Evolutionary conservation across 2,329 filamentous ascomycete species (phyloP), one percentile per base, ranked within the genome.

Genomic region (Aspergillus caelatus): DNA sequence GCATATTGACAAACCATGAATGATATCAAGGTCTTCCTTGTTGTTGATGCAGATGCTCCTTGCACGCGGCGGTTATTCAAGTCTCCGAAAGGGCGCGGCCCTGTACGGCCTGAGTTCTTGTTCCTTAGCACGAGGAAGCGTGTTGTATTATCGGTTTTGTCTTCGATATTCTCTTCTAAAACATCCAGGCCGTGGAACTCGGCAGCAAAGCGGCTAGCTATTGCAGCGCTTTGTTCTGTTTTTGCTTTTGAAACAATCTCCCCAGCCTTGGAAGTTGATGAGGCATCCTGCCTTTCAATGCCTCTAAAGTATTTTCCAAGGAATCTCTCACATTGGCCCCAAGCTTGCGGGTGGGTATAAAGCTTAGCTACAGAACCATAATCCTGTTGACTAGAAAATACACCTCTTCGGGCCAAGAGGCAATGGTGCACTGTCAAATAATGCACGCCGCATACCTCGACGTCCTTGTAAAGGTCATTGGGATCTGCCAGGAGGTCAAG

Each of bases 281-380:
- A 91, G 50, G 92, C 90, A 74, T 98, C 94, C 64, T 94, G 86
- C 58, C 89, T 85, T 80, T 96, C 92, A n/a, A 90, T 84, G 52
- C 87, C 87, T 69, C 88, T 89, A 65, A 97, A 86, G 71, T 91
- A 83, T 32, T 83, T 81, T 10, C 84, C 82, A 30, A 97, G 85
- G 78, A 97, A 97, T 10, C 75, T 78, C 52, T 89, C 88, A 78
- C 94, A 97, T 80, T 99, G 95, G 30, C 93, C 93, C 83, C 95
- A 97, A 32, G 93, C 95, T 79, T 99, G 95, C 11, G 94, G 94
- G 78, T 99, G 95, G 28, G 92, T 95, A 81, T 97, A 96, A 46
- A 99, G 79, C 72, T 90, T 89, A 70, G 84, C 86, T 72, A 98
- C 85, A 70, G 90, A 74, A 84, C 61, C 80, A 78, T 65, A 94